Base-by-base conservation (phyloP, 331 rosid species). In the Quercus tomentella region DNA sequence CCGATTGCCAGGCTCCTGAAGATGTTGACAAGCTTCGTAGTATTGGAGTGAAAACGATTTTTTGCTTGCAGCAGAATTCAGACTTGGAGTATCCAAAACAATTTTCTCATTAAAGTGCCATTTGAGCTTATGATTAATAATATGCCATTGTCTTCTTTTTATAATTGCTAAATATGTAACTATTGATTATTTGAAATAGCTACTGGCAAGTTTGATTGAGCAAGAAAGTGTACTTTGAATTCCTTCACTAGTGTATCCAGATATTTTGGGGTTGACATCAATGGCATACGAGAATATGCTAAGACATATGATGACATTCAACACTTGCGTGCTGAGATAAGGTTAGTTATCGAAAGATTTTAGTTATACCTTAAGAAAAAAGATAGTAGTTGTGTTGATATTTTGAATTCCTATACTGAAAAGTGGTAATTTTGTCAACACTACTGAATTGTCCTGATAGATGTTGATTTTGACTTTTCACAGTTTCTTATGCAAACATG, bases 281-380 rank as follows among this genome's bases (percentile, higher is more conserved):
- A 83, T 85, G 97, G 89, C 77, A 93, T 93, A 84, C 91, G 31
- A 84, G 93, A 86, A 51, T 93, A 93, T 89, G 90, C 94, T 71
- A 81, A 78, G 81, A 79, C 88, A 7, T 88, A 30, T 82, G 76
- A 81, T 86, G 98, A 88, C 87, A 87, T 93, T 70, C 96, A 91
- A 83, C 99, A 93, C 91, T 75, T 96, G 89, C 97, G 94, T 52
- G 98, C 99, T 83, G 90, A 88, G 81, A 96, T 96, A 89, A 93
- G 99, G 99, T 93, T 73, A 26, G 87, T 82, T 56, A 81, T 74
- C 76, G 30, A n/a, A 21, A 70, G 72, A 30, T 54, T 41, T 70
- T 60, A 56, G 49, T 72, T 61, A 41, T 45, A 45, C 56, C 45
- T 61, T 63, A 55, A 20, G 61, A 43, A 6, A 75, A 31, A 6